Base-by-base conservation (phyloP, 2,329 filamentous ascomycete genomes). In the Botryosphaeria dothidea region DNA sequence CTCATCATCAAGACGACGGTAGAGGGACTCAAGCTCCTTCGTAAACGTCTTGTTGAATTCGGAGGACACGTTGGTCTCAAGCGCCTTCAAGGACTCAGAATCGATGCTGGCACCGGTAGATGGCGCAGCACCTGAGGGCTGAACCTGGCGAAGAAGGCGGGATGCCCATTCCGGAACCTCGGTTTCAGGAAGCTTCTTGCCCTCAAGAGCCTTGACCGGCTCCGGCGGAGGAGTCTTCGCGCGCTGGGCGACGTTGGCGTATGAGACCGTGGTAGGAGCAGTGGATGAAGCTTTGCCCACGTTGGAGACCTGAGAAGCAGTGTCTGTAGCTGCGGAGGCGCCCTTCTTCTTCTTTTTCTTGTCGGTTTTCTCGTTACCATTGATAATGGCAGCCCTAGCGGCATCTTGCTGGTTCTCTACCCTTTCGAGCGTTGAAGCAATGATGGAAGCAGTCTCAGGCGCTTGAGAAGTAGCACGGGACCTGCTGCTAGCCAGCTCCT, bases 281-380 rank as follows among this genome's bases (percentile, higher is more conserved):
- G 67, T 64, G 3, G 46, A 41, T 8, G 62, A 9, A 23, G 65
- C 61, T n/a, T 65, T 54, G 13, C 56, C 27, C 3, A 52, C 65
- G 34, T 25, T 66, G 3, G 72, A 74, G 4, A 68, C 78, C 67
- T 88, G 87, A 2, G 79, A 79, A 36, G 78, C 75, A 13, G 80
- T 78, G 3, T 83, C 82, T 7, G 79, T 73, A 0, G 78, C 76
- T 7, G 79, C 74, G 2, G 78, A 75, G 0, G 78, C 76, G 66
- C 84, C 85, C 82, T 92, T 94, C 83, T 92, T 85, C 73, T 86
- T 92, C 81, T 89, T 91, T 71, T 92, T 90, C 73, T 81, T 82
- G 41, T 81, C 75, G 1, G 73, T 73, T 68, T 77, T 79, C 66
- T 76, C 75, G 58, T 73, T 73, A 58, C 73, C 75, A 51, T 80